Percentiles rank a stretch among this genome's conserved stretches.
phyloP scores from a whole-genome alignment of 805 yeast species.

The Ogataea trehaloabstinens region DNA sequence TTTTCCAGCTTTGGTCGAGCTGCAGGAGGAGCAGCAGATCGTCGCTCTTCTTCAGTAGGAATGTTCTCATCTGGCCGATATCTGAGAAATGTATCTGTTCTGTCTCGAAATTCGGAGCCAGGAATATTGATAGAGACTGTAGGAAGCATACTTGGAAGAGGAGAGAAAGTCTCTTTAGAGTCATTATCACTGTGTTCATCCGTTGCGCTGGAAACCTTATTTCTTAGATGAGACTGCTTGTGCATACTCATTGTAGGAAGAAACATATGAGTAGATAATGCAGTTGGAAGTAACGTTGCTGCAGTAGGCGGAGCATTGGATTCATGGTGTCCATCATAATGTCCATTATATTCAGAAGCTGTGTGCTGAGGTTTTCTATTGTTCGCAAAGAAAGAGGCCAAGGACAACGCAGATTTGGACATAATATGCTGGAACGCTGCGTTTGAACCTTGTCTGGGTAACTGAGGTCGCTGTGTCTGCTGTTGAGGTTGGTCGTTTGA shows the following conservation, averaged over 20 bases:
- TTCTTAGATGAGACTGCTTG: slow-evolving; percentile 16
- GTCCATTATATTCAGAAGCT: slow-evolving; percentile 12
- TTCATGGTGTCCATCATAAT: slow-evolving; percentile 36
- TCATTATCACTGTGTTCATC: no score
- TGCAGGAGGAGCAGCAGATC: background rate
- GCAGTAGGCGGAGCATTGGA: slow-evolving; percentile 65
- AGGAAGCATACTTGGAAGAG: background rate
- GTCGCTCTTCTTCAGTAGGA: background rate
- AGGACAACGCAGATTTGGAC: slow-evolving; percentile 39
- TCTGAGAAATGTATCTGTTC: slow-evolving; percentile 6
- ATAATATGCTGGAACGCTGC: slow-evolving; percentile 25
- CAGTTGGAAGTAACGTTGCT: slow-evolving; percentile 56
- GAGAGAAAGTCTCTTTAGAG: background rate
- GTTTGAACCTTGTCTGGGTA: slow-evolving; percentile 13
- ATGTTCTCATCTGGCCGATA: background rate
- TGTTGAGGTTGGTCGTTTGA: slow-evolving; percentile 9
- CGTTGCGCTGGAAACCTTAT: background rate
- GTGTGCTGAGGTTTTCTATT: slow-evolving; percentile 31
- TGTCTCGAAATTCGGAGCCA: slow-evolving; percentile 12
- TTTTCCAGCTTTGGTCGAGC: slow-evolving; percentile 9
- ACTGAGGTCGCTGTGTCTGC: slow-evolving; percentile 10
- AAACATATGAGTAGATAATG: slow-evolving; percentile 60
- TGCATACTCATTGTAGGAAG: slow-evolving; percentile 43
- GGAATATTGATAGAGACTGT: slow-evolving; percentile 30
- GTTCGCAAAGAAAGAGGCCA: slow-evolving; percentile 39